Base-by-base conservation (phyloP, 257 asterid genomes). In the Catharanthus roseus region DNA sequence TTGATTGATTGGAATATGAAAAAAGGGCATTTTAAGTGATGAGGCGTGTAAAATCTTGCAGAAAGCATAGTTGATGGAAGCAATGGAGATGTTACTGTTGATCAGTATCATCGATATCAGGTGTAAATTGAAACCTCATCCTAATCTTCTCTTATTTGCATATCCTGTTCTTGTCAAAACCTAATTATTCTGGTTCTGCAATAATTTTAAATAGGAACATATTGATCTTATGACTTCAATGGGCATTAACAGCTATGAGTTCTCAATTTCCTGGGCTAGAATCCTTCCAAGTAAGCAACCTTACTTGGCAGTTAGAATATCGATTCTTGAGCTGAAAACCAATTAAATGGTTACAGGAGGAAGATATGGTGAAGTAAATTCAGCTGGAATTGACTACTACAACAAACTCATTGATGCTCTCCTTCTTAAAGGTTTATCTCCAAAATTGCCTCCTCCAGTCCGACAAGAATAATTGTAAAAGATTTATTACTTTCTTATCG, bases 241-340 rank as follows among this genome's bases (percentile, higher is more conserved):
- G 57, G 90, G 90, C 31, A 83, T 80, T 50, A 77, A 86, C 80
- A 83, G 96, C 81, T 89, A 56, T 60, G 82, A 91, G 54, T 83
- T 89, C 69, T 89, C 96, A 38, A 86, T 89, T 62, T 80, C 90
- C 71, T 86, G 92, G 92, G 82, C 92, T 41, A 77, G 96, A 77
- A 85, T 89, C 75, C 84, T 89, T 67, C 96, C 96, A 15, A 82
- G 96, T 87, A 72, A 70, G 82, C 74, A 33, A 29, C 9, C 68
- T 58, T 53, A 11, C 26, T 57, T 26, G n/a, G 6, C 38, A 39
- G 26, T 36, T 28, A 60, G 29, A 28, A 38, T 33, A 24, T 54
- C 33, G 57, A 42, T 10, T 3, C 49, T 19, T 57, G 72, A 26
- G n/a, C 68, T 47, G 38, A 34, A 23, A 45, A 15, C 24, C 65